Base-by-base conservation (phyloP, 768 basidiomycete genomes). In the Flagelloscypha sp. region DNA sequence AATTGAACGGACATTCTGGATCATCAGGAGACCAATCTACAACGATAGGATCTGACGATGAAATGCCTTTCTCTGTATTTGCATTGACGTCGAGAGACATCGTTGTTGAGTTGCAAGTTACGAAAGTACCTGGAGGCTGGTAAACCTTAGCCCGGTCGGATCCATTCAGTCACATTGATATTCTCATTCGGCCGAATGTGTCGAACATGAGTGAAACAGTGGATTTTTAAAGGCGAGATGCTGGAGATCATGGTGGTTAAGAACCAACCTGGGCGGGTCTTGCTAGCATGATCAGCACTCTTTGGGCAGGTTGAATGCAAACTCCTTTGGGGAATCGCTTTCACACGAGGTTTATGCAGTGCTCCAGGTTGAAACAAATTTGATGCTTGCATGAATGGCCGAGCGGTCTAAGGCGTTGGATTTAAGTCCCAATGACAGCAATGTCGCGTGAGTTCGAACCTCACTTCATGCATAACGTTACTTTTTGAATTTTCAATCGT, bases 391-490 rank as follows among this genome's bases (percentile, higher is more conserved):
- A 66, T 76, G 74, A 72, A 76, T 84, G 81, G 77, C 80, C 80
- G 81, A 84, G 81, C 80, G 81, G 79, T 82, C 79, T 82, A 84
- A 83, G 81, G 81, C 77, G 81, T 83, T 80, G 79, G 81, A 80
- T 81, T 84, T 84, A 84, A 83, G 81, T 83, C 79, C 80, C 78
- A 80, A 82, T 82, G 79, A 78, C 75, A 69, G 76, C 24, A 68
- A 74, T 69, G 67, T 79, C 80, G 79, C 82, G 81, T 78, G 82
- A 83, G 82, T 84, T 84, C 80, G 81, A 84, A 80, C 77, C 82
- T 83, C 81, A 79, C 82, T 74, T 76, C 75, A 77, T 76, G 78
- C 79, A 82, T 30, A 0, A 7, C 17, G 33, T 36, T 39, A 50
- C 35, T 47, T 47, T 41, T 49, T 36, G 13, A 21, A 23, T 18